Evolutionary conservation across 331 rosid species (phyloP).

Genomic region (Prunus yedoensis): DNA sequence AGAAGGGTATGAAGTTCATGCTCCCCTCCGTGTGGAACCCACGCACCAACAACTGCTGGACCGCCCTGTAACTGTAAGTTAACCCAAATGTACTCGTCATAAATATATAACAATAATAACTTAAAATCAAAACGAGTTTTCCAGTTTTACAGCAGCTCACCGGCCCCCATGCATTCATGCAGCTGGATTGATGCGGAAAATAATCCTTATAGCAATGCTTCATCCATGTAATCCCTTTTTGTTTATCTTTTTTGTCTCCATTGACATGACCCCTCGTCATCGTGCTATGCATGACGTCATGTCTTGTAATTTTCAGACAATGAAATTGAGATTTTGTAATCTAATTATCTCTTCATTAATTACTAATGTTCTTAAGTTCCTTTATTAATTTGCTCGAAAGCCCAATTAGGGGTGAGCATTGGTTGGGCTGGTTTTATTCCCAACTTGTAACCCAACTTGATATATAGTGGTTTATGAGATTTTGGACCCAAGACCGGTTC

Average conservation of each 20-base stretch:
- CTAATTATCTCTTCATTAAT: too few species aligned
- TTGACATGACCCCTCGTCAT: not conserved
- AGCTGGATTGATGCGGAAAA: too few species aligned
- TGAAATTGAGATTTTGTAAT: not conserved
- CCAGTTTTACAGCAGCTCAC: not conserved
- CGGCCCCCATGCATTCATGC: not conserved
- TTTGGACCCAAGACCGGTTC: too few species aligned
- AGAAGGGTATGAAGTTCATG: constrained; percentile 5
- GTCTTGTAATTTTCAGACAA: not conserved
- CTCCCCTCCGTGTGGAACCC: constrained; percentile 14
- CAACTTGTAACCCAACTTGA: too few species aligned
- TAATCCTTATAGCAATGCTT: not conserved
- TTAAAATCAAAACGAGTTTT: too few species aligned
- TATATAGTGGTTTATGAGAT: too few species aligned
- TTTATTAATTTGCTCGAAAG: too few species aligned
- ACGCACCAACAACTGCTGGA: not conserved
- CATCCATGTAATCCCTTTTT: not conserved
- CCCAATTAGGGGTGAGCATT: too few species aligned
- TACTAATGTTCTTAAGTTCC: too few species aligned
- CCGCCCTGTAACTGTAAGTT: not conserved
- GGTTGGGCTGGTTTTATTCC: too few species aligned
- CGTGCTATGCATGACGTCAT: not conserved
- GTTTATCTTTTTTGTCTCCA: not conserved
- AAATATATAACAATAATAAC: too few species aligned
- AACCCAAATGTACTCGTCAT: not conserved